A percentile compares a stretch with the other conserved stretches of the same genome.
Conservation (phyloP, 2,329 filamentous ascomycete genomes). For the Aureobasidium sp. region DNA sequence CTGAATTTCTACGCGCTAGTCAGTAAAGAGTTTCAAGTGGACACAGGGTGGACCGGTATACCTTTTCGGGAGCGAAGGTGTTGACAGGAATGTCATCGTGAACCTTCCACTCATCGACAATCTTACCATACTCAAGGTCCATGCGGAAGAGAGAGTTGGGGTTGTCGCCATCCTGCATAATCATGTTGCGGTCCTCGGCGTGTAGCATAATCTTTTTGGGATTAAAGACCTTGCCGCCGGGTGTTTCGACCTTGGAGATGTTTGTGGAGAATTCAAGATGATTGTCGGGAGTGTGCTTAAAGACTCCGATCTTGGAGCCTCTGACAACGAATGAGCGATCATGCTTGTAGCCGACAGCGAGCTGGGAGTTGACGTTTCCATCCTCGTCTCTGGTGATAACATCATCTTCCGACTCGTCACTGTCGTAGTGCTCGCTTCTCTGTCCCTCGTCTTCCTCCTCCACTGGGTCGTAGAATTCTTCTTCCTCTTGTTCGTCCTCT, state of each 20-base stretch:
- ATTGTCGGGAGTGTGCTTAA: conserved; percentile 91
- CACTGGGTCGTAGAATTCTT: conserved; percentile 56
- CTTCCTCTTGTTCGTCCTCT: conserved; percentile 47
- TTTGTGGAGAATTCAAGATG: conserved; percentile 93
- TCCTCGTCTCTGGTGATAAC: conserved; percentile 61
- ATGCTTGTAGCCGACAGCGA: conserved; percentile 94
- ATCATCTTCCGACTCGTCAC: conserved; percentile 74
- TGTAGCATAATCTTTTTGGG: conserved; percentile 97
- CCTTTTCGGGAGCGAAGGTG: conserved; percentile 84
- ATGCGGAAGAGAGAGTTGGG: conserved; percentile 92
- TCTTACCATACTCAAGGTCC: conserved; percentile 96
- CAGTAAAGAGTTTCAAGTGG: conserved; percentile 16
- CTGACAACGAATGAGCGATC: conserved; percentile 95
- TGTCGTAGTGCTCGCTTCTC: conserved; percentile 66
- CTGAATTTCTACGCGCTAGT: conserved; percentile 68
- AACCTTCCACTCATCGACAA: conserved; percentile 97
- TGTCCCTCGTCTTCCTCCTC: conserved; percentile 59
- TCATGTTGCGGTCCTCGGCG: conserved; percentile 81
- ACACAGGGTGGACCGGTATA: conserved; percentile 31
- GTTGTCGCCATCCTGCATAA: conserved; percentile 73
- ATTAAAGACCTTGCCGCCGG: conserved; percentile 77
- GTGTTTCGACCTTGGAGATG: conserved; percentile 91
- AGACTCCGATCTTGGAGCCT: conserved; percentile 96
- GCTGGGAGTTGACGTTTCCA: conserved; percentile 81
- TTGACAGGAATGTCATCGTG: conserved; percentile 92